Evolutionary conservation across 768 basidiomycete genomes (phyloP), one percentile per base, ranked within the genome.

Genomic region (Boletus patriciae): DNA sequence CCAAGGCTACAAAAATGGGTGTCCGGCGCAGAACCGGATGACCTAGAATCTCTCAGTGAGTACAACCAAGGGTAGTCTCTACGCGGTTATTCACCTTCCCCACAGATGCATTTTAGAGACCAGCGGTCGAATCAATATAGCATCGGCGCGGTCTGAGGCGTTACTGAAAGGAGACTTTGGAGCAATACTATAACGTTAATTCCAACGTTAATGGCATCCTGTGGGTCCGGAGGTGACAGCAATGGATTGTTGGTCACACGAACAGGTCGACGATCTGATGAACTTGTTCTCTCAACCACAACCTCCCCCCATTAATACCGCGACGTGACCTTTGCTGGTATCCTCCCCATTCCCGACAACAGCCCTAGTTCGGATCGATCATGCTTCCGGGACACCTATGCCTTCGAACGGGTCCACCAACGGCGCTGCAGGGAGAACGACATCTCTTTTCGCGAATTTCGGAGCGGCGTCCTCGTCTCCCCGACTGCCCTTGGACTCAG

Each of bases 1-100:
- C 97, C 97, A 0, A 98, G 90, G 76, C 83, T 98, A 43, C 97
- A 99, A 73, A 96, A 94, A 66, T 98, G 97, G 96, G 91, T 98
- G 55, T 92, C 90, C 11, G 94, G 98, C 62, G 94, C 93, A 18
- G 89, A 94, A 65, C 80, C 86, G 3, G 88, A 94, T 40, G 93
- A 95, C 72, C 84, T 92, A 4, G 93, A 94, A 61, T 90, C 92
- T 33, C 83, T 98, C 62, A 90, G 93, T 94, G 65, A 57, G 82
- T 73, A 33, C 23, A 11, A 7, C 19, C 42, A 8, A 12, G 34
- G 23, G 23, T 37, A 4, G 13, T 29, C 13, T 25, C 45, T 23
- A 7, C 33, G 19, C 19, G 16, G 19, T 46, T 40, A n/a, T 48
- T 45, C 44, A 58, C 38, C 34, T 56, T 47, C 40, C 36, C 8